These are phyloP conservation scores for Ettlia oleoabundans DNA, from an alignment of 139 green algal species.

Conservation along the genomic window DNA sequence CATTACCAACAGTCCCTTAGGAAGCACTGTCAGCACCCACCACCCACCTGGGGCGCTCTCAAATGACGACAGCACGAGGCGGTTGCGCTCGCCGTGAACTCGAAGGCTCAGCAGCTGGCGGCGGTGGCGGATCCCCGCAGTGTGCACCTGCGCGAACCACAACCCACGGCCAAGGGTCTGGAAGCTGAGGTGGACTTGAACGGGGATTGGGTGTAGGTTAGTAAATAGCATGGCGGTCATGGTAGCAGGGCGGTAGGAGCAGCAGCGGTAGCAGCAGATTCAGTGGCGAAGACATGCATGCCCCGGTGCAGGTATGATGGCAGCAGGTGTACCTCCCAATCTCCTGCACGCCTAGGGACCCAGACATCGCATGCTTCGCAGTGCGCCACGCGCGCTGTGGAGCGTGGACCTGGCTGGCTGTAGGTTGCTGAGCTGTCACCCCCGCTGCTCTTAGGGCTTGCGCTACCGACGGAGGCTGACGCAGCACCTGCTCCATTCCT, in stretches of 20 bases:
- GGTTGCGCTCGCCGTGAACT: constrained; percentile 27
- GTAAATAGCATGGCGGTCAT: no score
- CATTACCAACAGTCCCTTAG: neutral
- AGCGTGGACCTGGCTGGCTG: neutral
- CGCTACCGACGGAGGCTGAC: neutral
- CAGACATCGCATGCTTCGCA: constrained; percentile 39
- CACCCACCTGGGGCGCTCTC: constrained; percentile 12
- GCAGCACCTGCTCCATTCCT: neutral
- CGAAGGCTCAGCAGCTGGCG: constrained; percentile 36
- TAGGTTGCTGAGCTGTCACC: neutral
- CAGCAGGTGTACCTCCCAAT: no score
- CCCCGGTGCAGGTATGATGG: no score
- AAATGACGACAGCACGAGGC: constrained; percentile 39
- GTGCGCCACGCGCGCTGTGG: constrained; percentile 6
- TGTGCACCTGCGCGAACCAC: constrained; percentile 26
- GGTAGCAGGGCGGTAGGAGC: no score
- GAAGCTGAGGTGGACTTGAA: neutral
- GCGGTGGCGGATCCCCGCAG: constrained; percentile 38
- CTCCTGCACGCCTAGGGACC: constrained; percentile 21
- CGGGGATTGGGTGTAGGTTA: no score
- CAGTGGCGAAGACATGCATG: no score
- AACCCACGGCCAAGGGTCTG: neutral
- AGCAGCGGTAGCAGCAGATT: no score
- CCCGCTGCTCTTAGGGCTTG: neutral
- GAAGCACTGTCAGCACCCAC: neutral